Conservation (phyloP, 2,329 filamentous ascomycete species). For the Cercospora janseana region DNA sequence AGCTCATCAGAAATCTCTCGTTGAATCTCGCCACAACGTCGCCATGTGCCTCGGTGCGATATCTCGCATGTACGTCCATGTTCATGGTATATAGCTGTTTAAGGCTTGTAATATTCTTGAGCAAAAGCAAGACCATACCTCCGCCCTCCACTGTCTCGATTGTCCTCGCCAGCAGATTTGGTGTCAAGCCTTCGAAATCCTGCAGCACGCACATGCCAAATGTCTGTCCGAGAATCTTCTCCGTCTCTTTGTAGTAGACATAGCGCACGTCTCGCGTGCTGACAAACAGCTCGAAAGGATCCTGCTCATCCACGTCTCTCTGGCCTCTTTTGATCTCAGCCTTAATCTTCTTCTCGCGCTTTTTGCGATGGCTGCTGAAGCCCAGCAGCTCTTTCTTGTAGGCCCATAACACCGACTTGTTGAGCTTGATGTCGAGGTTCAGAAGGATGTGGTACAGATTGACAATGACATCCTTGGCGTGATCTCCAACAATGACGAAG, state of each 20-base stretch:
- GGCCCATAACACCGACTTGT: conserved; percentile 95
- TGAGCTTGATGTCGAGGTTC: conserved; percentile 83
- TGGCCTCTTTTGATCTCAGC: conserved; percentile 95
- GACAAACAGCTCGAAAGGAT: conserved; percentile 96
- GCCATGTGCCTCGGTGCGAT: conserved; percentile 91
- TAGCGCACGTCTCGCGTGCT: conserved; percentile 96
- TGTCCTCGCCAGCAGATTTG: conserved; percentile 90
- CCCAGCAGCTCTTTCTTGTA: conserved; percentile 97
- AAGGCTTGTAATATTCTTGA: conserved; percentile 95
- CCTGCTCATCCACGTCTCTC: conserved; percentile 85
- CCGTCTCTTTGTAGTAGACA: conserved; percentile 99
- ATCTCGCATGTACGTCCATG: conserved; percentile 97
- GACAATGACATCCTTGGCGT: conserved; percentile 93
- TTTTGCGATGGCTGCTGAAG: conserved; percentile 94
- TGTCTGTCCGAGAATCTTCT: conserved; percentile 96
- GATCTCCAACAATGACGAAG: conserved; percentile 93
- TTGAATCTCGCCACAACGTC: conserved; percentile 97
- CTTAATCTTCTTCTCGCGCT: conserved; percentile 97
- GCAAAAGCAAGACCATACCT: conserved; percentile 80
- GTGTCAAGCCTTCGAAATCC: conserved; percentile 95
- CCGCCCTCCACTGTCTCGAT: conserved; percentile 98
- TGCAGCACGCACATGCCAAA: conserved; percentile 98
- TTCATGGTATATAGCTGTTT: conserved; percentile 95
- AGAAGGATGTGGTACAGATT: conserved; percentile 92
- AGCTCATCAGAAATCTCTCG: conserved; percentile 90